phyloP scores from a whole-genome alignment of 164 flowering plant species.

The Liquidambar formosana region DNA sequence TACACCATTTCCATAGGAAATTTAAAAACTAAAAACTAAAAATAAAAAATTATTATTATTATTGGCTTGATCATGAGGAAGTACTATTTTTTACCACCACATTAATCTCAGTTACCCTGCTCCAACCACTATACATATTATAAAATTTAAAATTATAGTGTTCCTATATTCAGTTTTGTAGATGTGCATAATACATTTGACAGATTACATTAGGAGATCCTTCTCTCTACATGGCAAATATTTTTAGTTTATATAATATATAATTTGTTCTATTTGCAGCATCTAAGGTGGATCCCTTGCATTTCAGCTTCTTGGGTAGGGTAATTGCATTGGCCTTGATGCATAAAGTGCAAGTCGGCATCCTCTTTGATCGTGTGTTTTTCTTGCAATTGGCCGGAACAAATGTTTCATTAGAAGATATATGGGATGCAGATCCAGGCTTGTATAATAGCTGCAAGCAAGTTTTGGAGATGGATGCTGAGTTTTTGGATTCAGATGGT shows the following conservation, averaged over 20 bases:
- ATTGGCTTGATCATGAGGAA: too few species aligned
- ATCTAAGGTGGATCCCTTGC: conserved; percentile 75
- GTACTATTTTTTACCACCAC: too few species aligned
- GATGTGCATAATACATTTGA: too few species aligned
- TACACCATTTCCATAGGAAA: too few species aligned
- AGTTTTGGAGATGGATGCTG: conserved; percentile 81
- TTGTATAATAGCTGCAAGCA: conserved; percentile 78
- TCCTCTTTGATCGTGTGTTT: conserved; percentile 79
- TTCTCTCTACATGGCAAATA: too few species aligned
- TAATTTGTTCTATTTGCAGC: conserved; percentile 54
- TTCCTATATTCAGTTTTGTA: too few species aligned
- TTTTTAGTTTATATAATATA: neutral
- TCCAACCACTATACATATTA: too few species aligned
- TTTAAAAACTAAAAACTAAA: too few species aligned
- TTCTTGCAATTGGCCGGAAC: conserved; percentile 76
- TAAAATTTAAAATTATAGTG: too few species aligned
- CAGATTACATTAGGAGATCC: too few species aligned
- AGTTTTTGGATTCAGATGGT: conserved; percentile 75
- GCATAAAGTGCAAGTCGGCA: conserved; percentile 86
- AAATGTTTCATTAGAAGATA: conserved; percentile 64
- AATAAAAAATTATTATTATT: too few species aligned
- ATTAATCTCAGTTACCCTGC: too few species aligned
- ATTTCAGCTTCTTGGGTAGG: conserved; percentile 81
- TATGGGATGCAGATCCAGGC: conserved; percentile 79
- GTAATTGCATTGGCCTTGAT: conserved; percentile 84